These are phyloP conservation scores for Globisporangium polare DNA, from an alignment of 352 stramenopile species.

Conservation along the genomic window DNA sequence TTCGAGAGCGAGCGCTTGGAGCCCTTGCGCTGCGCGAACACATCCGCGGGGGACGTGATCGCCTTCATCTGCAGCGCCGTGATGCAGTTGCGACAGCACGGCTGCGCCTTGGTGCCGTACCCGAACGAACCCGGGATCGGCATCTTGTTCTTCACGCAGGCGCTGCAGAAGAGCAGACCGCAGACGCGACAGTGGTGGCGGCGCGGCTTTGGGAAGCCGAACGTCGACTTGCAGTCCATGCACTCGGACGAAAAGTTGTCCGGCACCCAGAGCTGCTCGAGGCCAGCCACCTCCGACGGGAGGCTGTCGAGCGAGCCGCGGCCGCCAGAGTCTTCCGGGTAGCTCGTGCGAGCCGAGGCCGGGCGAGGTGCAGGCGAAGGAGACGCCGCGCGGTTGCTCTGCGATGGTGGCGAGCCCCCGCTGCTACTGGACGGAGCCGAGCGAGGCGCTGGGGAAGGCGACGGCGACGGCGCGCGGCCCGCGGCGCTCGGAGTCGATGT, in stretches of 20 bases:
- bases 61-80: constrained; percentile 82
- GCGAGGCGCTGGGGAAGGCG: constrained; percentile 14
- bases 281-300: constrained; percentile 53
- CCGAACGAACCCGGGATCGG: constrained; percentile 73
- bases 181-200: constrained; percentile 86
- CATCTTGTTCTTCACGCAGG: constrained; percentile 86
- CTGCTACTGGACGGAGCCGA: constrained; percentile 11
- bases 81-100: constrained; percentile 80
- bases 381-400: constrained; percentile 9
- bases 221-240: constrained; percentile 84
- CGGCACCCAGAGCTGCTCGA: constrained; percentile 85
- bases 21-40: constrained; percentile 77
- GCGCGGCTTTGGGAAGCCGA: constrained; percentile 77
- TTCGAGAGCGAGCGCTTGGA: constrained; percentile 41
- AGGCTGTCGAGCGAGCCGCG: constrained; percentile 53
- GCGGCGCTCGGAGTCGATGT: constrained; percentile 20
- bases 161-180: constrained; percentile 74
- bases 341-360: constrained; percentile 17
- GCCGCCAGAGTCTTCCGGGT: constrained; percentile 18
- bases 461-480: constrained; percentile 5
- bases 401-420: constrained; percentile 1
- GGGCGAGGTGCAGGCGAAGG: constrained; percentile 1
- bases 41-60: constrained; percentile 80
- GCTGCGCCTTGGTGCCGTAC: constrained; percentile 69
- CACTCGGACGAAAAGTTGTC: constrained; percentile 86